A percentile compares a stretch with the other conserved stretches of the same genome.
Evolutionary conservation across 2,329 filamentous ascomycete genomes (phyloP).

Genomic region (Gaeumannomyces tritici): DNA sequence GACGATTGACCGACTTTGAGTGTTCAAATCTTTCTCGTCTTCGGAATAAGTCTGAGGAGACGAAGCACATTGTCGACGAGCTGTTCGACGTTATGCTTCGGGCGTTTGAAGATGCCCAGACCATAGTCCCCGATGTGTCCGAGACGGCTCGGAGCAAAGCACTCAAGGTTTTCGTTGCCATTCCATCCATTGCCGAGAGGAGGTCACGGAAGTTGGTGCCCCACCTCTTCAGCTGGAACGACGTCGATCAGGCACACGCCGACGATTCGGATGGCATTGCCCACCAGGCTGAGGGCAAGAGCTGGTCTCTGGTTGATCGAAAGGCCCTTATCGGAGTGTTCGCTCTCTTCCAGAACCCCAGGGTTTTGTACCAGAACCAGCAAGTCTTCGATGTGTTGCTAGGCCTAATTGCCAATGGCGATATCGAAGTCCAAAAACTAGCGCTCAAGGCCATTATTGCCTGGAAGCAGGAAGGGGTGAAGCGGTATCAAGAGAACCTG

Average conservation of each 20-base stretch:
- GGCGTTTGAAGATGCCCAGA: conserved; percentile 57
- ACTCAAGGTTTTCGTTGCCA: conserved; percentile 63
- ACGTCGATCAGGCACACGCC: conserved; percentile 9
- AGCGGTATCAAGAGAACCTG: conserved; percentile 74
- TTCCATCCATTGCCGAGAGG: conserved; percentile 75
- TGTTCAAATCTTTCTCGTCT: conserved; percentile 66
- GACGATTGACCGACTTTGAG: conserved; percentile 64
- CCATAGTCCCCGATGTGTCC: conserved; percentile 37
- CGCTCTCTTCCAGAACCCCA: conserved; percentile 77
- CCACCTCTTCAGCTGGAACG: conserved; percentile 69
- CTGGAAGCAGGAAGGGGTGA: conserved; percentile 75
- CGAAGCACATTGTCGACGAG: conserved; percentile 42
- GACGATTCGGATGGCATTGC: conserved; percentile 31
- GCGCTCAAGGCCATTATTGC: conserved; percentile 76
- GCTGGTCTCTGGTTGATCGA: conserved; percentile 69
- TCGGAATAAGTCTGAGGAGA: conserved; percentile 36
- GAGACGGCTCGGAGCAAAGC: conserved; percentile 63
- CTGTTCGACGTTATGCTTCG: conserved; percentile 49
- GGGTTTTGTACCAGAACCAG: conserved; percentile 66
- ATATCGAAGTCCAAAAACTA: conserved; percentile 78
- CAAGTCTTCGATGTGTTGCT: conserved; percentile 71
- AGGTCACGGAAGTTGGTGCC: conserved; percentile 78
- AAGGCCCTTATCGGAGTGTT: conserved; percentile 77
- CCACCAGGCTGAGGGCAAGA: conserved; percentile 29
- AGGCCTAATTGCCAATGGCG: conserved; percentile 73